Base-by-base conservation (phyloP, 2,329 filamentous ascomycete species). In the Monosporascus sp. region DNA sequence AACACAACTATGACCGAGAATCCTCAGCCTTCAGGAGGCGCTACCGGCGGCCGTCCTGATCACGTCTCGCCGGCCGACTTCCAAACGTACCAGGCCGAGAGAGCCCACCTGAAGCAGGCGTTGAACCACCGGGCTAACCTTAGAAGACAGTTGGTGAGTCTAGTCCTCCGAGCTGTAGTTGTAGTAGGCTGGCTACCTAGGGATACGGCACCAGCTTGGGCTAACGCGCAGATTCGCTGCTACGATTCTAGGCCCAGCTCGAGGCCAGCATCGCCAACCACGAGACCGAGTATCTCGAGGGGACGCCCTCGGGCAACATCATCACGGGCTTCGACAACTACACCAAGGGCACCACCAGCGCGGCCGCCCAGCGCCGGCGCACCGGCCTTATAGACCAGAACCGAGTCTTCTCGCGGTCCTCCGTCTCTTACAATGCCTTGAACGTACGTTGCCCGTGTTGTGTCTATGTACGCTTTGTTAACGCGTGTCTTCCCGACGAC, bases 321-420 rank as follows among this genome's bases (percentile, higher is more conserved):
- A 93, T 99, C 69, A 91, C 89, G 48, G 94, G 94, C 22, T 99
- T 99, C 70, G 94, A 99, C 70, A 95, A 91, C 68, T 99, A 97
- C 74, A 95, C 96, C 77, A 99, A 99, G 72, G 92, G 90, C 51
- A 81, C 80, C 18, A 80, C 82, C 8, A 82, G 83, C n/a, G 76
- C 79, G 2, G 79, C 80, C 4, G 79, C 84, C 11, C 78, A 83
- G 60, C 77, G 87, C 65, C 81, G 85, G 64, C 82, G 88, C 68
- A 78, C 80, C 24, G 81, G 81, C 5, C 74, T 86, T 48, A 78
- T 78, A 55, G 89, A 92, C 50, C 79, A 82, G 61, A 88, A 90
- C 66, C 79, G 88, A 57, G 86, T 93, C 51, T 93, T 93, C 69
- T 83, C 84, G 53, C 73, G 78, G 59, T 82, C 82, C 18, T 82